Conservation (phyloP, 225 moss, liverwort and hornwort genomes). For the Ulota crispa region DNA sequence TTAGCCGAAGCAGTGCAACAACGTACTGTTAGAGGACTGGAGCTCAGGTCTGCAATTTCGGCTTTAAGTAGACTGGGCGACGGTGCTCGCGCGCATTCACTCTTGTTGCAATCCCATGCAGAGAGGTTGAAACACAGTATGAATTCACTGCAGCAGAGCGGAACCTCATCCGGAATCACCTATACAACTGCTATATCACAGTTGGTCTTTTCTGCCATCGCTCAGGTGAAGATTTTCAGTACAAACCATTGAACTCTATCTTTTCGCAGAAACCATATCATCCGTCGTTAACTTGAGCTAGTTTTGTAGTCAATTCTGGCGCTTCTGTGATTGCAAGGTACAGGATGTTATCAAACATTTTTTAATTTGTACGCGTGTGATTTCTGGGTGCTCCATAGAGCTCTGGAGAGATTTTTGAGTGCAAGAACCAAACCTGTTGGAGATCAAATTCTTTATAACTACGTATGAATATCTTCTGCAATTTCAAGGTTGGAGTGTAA, state of each 20-base stretch:
- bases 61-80: slow-evolving; percentile 52
- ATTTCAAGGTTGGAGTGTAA: not conserved
- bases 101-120: slow-evolving; percentile 53
- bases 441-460: not conserved
- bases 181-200: slow-evolving; percentile 54
- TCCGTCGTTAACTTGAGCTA: not conserved
- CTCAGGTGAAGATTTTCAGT: slow-evolving; percentile 36
- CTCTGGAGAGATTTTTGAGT: not conserved
- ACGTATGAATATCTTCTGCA: not conserved
- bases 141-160: slow-evolving; percentile 37
- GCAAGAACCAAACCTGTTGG: not conserved
- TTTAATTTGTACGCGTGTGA: not conserved
- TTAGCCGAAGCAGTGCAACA: slow-evolving; percentile 54
- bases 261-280: not conserved
- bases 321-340: not conserved
- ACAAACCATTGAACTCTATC: not conserved
- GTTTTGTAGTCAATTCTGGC: not conserved
- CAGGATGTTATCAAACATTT: not conserved
- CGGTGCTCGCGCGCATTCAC: slow-evolving; percentile 43
- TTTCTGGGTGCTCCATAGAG: not conserved
- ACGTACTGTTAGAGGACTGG: slow-evolving; percentile 46
- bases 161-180: slow-evolving; percentile 32
- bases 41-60: slow-evolving; percentile 53
- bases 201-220: slow-evolving; percentile 55
- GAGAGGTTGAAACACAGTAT: slow-evolving; percentile 48